Conservation (phyloP, 495 filamentous ascomycete species). For the Aspergillus diversus region DNA sequence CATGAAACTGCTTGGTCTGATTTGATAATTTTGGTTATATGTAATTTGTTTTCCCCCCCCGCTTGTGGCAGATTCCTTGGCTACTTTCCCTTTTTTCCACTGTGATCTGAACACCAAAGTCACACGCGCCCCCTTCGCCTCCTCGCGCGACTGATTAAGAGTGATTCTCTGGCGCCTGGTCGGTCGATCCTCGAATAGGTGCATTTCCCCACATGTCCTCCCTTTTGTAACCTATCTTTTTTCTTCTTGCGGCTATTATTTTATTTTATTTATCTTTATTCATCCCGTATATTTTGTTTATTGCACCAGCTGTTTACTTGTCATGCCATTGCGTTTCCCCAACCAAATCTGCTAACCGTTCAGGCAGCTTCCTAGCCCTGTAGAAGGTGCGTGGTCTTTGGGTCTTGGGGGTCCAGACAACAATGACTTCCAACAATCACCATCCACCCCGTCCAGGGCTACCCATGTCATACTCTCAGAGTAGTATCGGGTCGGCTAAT, state of each 20-base stretch:
- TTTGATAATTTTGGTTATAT: slow-evolving; percentile 8
- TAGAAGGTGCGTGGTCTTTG: slow-evolving; percentile 20
- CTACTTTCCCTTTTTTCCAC: slow-evolving; percentile 27
- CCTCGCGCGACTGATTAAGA: slow-evolving; percentile 31
- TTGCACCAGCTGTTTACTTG: slow-evolving; percentile 9
- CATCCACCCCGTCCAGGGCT: slow-evolving; percentile 41
- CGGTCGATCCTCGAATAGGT: slow-evolving; percentile 31
- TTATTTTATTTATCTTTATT: slow-evolving; percentile 12
- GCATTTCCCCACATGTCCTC: slow-evolving; percentile 33
- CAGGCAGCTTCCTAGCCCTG: slow-evolving; percentile 20
- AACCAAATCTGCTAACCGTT: slow-evolving; percentile 11
- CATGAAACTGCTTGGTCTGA: background rate
- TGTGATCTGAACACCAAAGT: slow-evolving; percentile 30
- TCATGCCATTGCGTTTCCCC: slow-evolving; percentile 19
- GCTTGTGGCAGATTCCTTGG: slow-evolving; percentile 22
- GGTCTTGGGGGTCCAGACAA: slow-evolving; percentile 18
- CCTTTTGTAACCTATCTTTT: slow-evolving; percentile 21
- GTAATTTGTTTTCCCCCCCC: slow-evolving; percentile 3
- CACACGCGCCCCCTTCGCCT: slow-evolving; percentile 46
- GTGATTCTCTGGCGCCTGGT: slow-evolving; percentile 27
- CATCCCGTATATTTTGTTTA: slow-evolving; percentile 10
- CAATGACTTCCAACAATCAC: slow-evolving; percentile 51
- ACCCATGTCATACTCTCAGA: slow-evolving; percentile 51
- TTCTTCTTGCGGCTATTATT: slow-evolving; percentile 10
- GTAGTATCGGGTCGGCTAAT: slow-evolving; percentile 45